A percentile compares a stretch with the other conserved stretches of the same genome.
These are phyloP conservation scores for Panicum virgatum DNA, from an alignment of 202 grass and related monocot species.

Conservation along the genomic window DNA sequence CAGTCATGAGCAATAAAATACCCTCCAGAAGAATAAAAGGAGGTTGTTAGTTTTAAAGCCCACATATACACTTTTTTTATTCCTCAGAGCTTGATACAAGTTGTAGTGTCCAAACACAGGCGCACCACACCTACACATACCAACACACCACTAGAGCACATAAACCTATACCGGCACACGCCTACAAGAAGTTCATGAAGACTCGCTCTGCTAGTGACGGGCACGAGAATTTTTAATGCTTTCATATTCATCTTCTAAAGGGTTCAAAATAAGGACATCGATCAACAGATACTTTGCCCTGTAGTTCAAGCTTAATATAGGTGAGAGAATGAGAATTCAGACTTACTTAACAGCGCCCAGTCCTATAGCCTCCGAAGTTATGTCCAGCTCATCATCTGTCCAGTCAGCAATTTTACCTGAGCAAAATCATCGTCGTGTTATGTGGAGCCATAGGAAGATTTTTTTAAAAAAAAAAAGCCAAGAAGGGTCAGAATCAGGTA, in stretches of 20 bases:
- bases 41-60: not conserved
- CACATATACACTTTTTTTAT: too few relatives aligned
- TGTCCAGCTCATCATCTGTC: constrained; percentile 78
- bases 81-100: too few relatives aligned
- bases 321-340: not conserved
- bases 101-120: too few relatives aligned
- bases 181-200: too few relatives aligned
- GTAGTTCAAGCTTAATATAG: not conserved
- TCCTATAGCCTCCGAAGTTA: constrained; percentile 77
- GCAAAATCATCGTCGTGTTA: constrained; percentile 18
- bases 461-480: not conserved
- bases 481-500: constrained; percentile 3
- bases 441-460: not conserved
- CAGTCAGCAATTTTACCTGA: constrained; percentile 77
- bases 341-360: constrained; percentile 84
- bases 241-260: not conserved
- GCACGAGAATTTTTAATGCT: too few relatives aligned
- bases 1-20: too few relatives aligned
- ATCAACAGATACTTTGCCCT: not conserved
- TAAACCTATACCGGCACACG: too few relatives aligned
- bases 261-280: not conserved
- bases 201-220: too few relatives aligned
- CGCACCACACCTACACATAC: too few relatives aligned
- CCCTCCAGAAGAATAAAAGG: not conserved
- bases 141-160: too few relatives aligned